Evolutionary conservation across 1,284 basidiomycete species (phyloP), one percentile per base, ranked within the genome.

Genomic region (Kwoniella shivajii): DNA sequence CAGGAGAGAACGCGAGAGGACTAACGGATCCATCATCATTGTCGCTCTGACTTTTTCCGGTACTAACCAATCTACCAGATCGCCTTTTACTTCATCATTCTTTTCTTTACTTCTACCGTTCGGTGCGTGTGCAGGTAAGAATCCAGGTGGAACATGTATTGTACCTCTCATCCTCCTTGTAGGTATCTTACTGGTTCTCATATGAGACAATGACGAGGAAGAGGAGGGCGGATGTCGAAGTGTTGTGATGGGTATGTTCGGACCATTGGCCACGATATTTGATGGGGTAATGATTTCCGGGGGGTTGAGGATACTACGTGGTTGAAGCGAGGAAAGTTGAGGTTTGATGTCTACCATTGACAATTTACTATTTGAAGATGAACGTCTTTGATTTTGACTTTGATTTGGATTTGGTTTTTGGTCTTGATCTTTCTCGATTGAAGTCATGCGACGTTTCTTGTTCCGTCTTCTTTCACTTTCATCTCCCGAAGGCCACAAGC

Each of bases 11-110:
- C 4, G 20, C 24, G 14, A 27, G 22, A 26, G n/a, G 6, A 69
- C 71, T 59, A 57, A 75, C 73, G 73, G 71, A 56, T 74, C 71
- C 58, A 69, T 65, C 72, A 75, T 72, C 57, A 72, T 45, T 31
- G 65, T 63, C 1, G 69, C 69, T 27, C 67, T 62, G 22, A 61
- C 55, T 18, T 53, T 44, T 6, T 58, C 53, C 18, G 61, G 56
- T 4, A 68, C 51, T 22, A 66, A 55, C 27, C 61, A 61, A 16
- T 67, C 63, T 7, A 69, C 60, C 31, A 69, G 56, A 30, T 65
- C 61, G 2, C 60, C 49, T 36, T 45, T 27, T 7, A 30, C 6
- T 13, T 38, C 38, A 33, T 44, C 41, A 18, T 22, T 42, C 13
- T 50, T 53, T 42, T 54, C 59, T 16, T 67, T 69, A 44, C 61